phyloP scores from a whole-genome alignment of 176 grass and related monocot species.

The Phoenix roebelenii region DNA sequence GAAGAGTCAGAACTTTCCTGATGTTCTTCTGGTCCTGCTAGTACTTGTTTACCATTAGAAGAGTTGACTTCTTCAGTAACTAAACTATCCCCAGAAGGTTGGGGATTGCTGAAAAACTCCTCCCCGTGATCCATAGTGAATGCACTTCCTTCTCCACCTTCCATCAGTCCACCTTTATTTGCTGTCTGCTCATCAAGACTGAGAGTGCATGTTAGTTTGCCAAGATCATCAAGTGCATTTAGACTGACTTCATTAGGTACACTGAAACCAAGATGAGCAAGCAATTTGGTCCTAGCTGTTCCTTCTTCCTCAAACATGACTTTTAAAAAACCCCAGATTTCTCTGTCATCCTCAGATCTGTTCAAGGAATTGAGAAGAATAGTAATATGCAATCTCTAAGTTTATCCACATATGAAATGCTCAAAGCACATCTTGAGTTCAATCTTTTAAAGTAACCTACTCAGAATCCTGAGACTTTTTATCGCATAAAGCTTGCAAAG shows the following conservation, averaged over 20 bases:
- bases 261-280: slow-evolving; percentile 88
- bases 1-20: slow-evolving; percentile 39
- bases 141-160: slow-evolving; percentile 22
- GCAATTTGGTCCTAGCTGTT: slow-evolving; percentile 67
- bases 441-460: slow-evolving; percentile 30
- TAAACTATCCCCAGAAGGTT: slow-evolving; percentile 40
- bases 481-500: slow-evolving; percentile 68
- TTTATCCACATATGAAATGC: neutral
- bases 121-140: slow-evolving; percentile 57
- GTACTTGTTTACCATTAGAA: slow-evolving; percentile 34
- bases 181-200: slow-evolving; percentile 29
- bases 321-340: slow-evolving; percentile 90
- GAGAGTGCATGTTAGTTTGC: slow-evolving; percentile 44
- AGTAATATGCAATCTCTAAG: neutral
- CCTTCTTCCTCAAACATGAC: slow-evolving; percentile 95
- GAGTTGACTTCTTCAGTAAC: slow-evolving; percentile 25
- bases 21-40: slow-evolving; percentile 32
- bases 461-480: slow-evolving; percentile 69
- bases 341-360: slow-evolving; percentile 82
- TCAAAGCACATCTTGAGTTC: no score
- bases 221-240: slow-evolving; percentile 47
- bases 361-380: neutral
- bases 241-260: slow-evolving; percentile 33
- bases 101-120: slow-evolving; percentile 95
- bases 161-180: neutral